phyloP scores from a whole-genome alignment of 2,329 filamentous ascomycete genomes.

The Penicillium palitans region DNA sequence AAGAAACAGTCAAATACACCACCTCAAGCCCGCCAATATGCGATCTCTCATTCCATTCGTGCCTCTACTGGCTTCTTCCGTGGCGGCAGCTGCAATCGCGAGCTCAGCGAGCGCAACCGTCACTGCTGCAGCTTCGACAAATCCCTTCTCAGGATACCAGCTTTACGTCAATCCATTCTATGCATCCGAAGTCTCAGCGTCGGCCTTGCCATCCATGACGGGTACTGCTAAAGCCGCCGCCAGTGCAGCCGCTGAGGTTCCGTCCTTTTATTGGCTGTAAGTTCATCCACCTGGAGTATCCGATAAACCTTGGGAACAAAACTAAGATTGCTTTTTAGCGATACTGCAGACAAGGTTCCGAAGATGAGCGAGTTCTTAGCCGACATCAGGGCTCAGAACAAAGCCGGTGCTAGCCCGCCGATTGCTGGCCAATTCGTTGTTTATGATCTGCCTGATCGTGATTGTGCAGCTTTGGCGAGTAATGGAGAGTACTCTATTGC shows the following conservation, averaged over 20 bases:
- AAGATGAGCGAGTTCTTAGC: constrained; percentile 50
- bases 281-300: constrained; percentile 10
- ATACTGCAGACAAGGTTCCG: constrained; percentile 52
- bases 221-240: constrained; percentile 55
- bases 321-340: constrained; percentile 28
- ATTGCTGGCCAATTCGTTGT: constrained; percentile 58
- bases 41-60: constrained; percentile 19
- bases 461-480: constrained; percentile 63
- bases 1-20: neutral
- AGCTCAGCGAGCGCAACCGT: constrained; percentile 20
- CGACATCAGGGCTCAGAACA: constrained; percentile 51
- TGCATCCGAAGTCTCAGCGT: constrained; percentile 52
- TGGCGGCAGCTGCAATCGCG: constrained; percentile 21
- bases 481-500: constrained; percentile 63
- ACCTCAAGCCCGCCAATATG: constrained; percentile 17
- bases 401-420: constrained; percentile 49
- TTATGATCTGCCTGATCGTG: constrained; percentile 64
- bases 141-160: constrained; percentile 52
- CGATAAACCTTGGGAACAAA: accelerated
- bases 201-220: constrained; percentile 64
- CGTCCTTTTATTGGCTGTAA: constrained; percentile 56
- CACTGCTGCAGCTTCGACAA: constrained; percentile 48
- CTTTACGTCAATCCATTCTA: constrained; percentile 57
- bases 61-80: constrained; percentile 21
- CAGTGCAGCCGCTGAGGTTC: constrained; percentile 50